phyloP scores from a whole-genome alignment of 306 rosid species.

The Luffa acutangula region DNA sequence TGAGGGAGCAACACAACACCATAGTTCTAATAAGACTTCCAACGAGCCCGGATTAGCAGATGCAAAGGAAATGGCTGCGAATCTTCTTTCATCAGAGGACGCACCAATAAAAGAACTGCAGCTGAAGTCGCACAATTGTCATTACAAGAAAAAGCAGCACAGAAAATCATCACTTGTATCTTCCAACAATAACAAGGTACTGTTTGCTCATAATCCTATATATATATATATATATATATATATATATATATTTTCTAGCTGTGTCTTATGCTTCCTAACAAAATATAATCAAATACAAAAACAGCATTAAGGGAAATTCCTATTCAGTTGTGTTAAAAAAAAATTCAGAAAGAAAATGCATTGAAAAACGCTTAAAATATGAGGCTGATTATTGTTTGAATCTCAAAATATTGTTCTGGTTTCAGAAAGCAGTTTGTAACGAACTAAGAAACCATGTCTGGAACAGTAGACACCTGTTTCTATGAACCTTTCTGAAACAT shows the following conservation, averaged over 20 bases:
- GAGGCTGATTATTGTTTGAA: background rate
- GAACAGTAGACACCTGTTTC: background rate
- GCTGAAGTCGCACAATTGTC: conserved; percentile 24
- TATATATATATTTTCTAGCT: background rate
- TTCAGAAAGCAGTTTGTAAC: background rate
- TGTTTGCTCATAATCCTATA: background rate
- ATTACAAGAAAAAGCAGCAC: conserved; percentile 34
- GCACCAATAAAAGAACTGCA: conserved; percentile 26
- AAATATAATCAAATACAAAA: background rate
- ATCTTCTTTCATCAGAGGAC: conserved; percentile 25
- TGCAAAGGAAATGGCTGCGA: conserved; percentile 17
- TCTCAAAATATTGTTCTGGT: background rate
- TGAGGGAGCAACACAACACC: conserved; percentile 24
- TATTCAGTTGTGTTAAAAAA: background rate
- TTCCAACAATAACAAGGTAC: conserved; percentile 40
- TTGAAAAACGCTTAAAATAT: background rate
- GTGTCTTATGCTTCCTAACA: background rate
- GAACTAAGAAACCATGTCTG: background rate
- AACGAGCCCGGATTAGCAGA: conserved; percentile 28
- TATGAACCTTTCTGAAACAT: background rate
- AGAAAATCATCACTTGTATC: conserved; percentile 17
- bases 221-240: no score
- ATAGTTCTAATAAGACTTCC: conserved; percentile 17
- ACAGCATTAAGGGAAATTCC: background rate
- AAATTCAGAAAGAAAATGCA: background rate